Conservation (phyloP, 192 early-diverging fungal genomes). For the Umbelopsis sp. region DNA sequence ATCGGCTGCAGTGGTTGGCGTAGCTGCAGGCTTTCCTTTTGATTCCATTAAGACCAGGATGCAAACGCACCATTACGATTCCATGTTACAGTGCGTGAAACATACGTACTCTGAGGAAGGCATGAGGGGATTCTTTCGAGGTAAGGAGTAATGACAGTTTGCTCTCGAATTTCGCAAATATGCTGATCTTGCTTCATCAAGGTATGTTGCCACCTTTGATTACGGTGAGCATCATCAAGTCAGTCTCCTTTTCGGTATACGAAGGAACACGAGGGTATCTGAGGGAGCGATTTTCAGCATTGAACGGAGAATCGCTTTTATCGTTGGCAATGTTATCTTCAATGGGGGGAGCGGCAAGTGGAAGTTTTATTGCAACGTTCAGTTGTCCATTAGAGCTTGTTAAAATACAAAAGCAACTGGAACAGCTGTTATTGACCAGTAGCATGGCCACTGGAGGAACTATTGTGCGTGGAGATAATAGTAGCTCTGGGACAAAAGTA, state of each 20-base stretch:
- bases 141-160: conserved; percentile 39
- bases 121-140: conserved; percentile 83
- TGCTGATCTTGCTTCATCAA: conserved; percentile 11
- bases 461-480: conserved; percentile 36
- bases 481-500: conserved; percentile 10
- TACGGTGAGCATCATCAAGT: conserved; percentile 85
- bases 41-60: conserved; percentile 97
- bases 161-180: not conserved
- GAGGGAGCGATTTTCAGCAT: conserved; percentile 33
- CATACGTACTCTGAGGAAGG: conserved; percentile 82
- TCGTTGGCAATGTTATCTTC: conserved; percentile 49
- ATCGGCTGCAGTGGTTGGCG: conserved; percentile 68
- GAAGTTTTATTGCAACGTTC: conserved; percentile 67
- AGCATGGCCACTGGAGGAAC: conserved; percentile 49
- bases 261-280: conserved; percentile 68
- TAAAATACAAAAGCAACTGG: conserved; percentile 76
- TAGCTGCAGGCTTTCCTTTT: conserved; percentile 79
- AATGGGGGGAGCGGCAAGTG: conserved; percentile 60
- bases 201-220: conserved; percentile 79
- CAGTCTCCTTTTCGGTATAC: conserved; percentile 91
- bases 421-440: conserved; percentile 56
- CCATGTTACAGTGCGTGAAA: conserved; percentile 75
- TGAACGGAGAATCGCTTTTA: conserved; percentile 42
- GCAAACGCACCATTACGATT: conserved; percentile 89
- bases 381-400: conserved; percentile 80